Evolutionary conservation across 306 rosid genomes (phyloP).

Genomic region (Begonia peltatifolia): DNA sequence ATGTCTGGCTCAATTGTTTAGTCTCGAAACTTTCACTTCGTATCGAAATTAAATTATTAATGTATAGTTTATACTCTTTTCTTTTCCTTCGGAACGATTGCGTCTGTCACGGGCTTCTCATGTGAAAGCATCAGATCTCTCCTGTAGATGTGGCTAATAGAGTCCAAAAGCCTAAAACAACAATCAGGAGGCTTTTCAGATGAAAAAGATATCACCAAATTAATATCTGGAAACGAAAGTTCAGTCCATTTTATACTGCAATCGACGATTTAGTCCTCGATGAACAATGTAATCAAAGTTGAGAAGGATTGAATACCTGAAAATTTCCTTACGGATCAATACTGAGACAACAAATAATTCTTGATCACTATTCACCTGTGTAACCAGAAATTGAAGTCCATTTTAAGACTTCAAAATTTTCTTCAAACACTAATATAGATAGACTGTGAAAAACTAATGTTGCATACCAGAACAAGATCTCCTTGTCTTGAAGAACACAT

Average conservation of each 20-base stretch:
- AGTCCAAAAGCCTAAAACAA: constrained; percentile 45
- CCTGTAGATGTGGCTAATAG: constrained; percentile 29
- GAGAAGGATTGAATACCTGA: constrained; percentile 29
- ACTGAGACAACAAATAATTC: constrained; percentile 51
- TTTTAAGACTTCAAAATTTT: not conserved
- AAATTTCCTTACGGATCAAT: constrained; percentile 35
- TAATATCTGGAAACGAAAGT: too few relatives aligned
- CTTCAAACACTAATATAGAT: not conserved
- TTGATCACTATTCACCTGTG: constrained; percentile 67
- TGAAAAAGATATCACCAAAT: too few relatives aligned
- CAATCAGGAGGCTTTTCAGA: too few relatives aligned
- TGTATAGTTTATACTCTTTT: constrained; percentile 38
- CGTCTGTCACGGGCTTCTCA: constrained; percentile 22
- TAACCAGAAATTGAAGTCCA: constrained; percentile 1
- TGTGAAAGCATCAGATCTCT: constrained; percentile 33
- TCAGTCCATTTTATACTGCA: too few relatives aligned
- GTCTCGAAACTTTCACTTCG: not conserved
- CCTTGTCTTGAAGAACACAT: constrained; percentile 63
- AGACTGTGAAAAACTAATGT: constrained; percentile 3
- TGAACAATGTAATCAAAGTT: too few relatives aligned
- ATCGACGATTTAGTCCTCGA: too few relatives aligned
- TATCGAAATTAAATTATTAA: not conserved
- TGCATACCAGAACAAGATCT: constrained; percentile 61
- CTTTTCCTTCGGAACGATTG: constrained; percentile 45
- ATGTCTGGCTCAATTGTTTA: constrained; percentile 1